Evolutionary conservation across 1,284 basidiomycete genomes (phyloP), one percentile per base, ranked within the genome.

Genomic region (Moniliella sp.): DNA sequence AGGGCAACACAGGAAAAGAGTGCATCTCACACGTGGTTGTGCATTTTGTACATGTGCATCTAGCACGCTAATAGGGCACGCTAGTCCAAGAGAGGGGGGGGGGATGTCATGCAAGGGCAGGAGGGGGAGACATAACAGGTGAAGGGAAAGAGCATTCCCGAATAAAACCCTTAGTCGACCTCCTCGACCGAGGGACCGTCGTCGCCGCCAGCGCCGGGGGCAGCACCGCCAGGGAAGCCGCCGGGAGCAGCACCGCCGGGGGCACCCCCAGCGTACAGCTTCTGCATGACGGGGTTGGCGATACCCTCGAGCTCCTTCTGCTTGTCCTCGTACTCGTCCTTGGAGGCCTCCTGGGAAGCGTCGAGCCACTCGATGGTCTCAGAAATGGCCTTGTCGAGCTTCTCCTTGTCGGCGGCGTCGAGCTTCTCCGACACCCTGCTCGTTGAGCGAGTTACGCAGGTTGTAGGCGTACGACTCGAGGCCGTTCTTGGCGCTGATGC

Each of bases 401-500:
- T 77, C 48, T 69, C 60, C 72, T 88, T 86, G 75, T 94, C 88
- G 27, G 67, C 74, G 18, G 76, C 62, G 4, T 80, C 75, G 62
- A 91, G 81, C 68, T 91, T 93, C 70, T 32, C 49, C 52, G 43
- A 59, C 42, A 30, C 42, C 48, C 42, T 54, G 48, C 47, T 59
- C 56, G 45, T 37, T 50, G 39, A 55, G 42, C 38, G 46, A 78
- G 70, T 88, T 84, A 52, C 84, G 79, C 39, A 97, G 74, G 68
- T 84, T 88, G 75, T 91, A 97, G 5, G 84, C 64, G 66, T 91
- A 93, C 2, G 81, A 83, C 66, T 91, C 84, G 57, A 88, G 58
- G 15, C 61, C 63, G 57, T 65, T 65, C 76, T 91, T 88, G 50
- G 83, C 64, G 30, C 69, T 59, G 63, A 91, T 88, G 43, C 83